Base-by-base conservation (phyloP, 768 basidiomycete genomes). In the Erythrobasidium yunnanense region DNA sequence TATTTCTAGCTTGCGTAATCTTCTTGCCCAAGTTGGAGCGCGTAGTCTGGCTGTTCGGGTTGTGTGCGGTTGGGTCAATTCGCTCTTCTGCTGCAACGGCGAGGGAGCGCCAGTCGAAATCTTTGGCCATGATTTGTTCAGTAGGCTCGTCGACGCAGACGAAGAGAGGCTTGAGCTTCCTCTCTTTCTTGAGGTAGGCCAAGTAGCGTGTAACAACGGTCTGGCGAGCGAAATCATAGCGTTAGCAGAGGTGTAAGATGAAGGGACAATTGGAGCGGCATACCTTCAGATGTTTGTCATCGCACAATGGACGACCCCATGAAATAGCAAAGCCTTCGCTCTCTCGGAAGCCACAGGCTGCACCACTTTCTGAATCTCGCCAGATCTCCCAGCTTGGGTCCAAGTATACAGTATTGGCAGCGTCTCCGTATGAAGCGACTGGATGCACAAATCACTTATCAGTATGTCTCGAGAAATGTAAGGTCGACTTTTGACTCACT, bases 321-420 rank as follows among this genome's bases (percentile, higher is more conserved):
- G 81, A 80, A 67, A 86, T 83, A 6, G 81, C 78, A 71, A 81
- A 84, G 2, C 77, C 75, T 55, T 80, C 78, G 65, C 77, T 73
- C 18, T 79, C 77, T 73, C 84, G 81, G 76, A 83, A 85, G 2
- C 83, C 84, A 49, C 85, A 80, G 0, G 84, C 81, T 1, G 82
- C 81, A 72, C 84, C 84, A 75, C 71, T 83, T 74, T 53, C 74
- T 73, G 73, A 79, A 80, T 73, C 83, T 74, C 73, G 81, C 80
- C 81, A 81, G 23, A 81, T 76, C 20, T 77, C 74, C 76, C 79
- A 69, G 73, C 77, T 47, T 70, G 80, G 77, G 72, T 88, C 85
- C 7, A 85, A 78, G 85, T 85, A 87, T 7, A 84, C 81, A 0
- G 85, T 87, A 45, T 85, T 81, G 56, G 82, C 82, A 5, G 83